Base-by-base conservation (phyloP, 257 asterid genomes). In the Cynanchum wilfordii region DNA sequence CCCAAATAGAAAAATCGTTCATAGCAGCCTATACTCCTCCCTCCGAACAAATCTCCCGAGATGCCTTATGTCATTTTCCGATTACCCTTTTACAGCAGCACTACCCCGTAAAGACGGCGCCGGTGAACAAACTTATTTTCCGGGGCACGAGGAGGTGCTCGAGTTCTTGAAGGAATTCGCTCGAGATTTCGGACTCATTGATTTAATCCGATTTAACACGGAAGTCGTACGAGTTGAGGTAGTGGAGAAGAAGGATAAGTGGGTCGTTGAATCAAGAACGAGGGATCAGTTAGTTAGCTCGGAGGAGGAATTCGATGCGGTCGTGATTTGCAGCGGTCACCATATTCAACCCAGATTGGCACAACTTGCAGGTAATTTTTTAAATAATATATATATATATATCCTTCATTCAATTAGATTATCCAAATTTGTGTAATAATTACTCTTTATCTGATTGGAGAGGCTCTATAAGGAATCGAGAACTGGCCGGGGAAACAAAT, bases 401-500 rank as follows among this genome's bases (percentile, higher is more conserved):
- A 8, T 40, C 1, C 10, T 47, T 47, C 42, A 27, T 60, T 60
- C 25, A 13, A 45, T 33, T 33, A 33, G 0, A 42, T 42, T 45
- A 9, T 7, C 25, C 10, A 42, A 42, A 7, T 42, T 42, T 42
- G 47, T 42, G 47, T 42, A 2, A 7, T 42, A 8, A 42, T 42
- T 7, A 36, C 40, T 2, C 40, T 36, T 33, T 36, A 36, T 59
- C 15, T 24, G 38, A 59, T 29, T 30, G 17, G 22, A 2, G 7
- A n/a, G 49, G 12, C 7, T 1, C 13, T 9, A 3, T n/a, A 54
- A 86, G 93, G 94, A 29, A 73, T 81, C 12, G 83, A 78, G 22
- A 84, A 78, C 40, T 88, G 94, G 91, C 85, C 88, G 3, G 88
- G 94, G 42, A 83, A 83, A 73, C 86, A 88, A 69, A 78, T 83